phyloP scores from a whole-genome alignment of 805 yeast species.

The Phaffomyces thermotolerans region DNA sequence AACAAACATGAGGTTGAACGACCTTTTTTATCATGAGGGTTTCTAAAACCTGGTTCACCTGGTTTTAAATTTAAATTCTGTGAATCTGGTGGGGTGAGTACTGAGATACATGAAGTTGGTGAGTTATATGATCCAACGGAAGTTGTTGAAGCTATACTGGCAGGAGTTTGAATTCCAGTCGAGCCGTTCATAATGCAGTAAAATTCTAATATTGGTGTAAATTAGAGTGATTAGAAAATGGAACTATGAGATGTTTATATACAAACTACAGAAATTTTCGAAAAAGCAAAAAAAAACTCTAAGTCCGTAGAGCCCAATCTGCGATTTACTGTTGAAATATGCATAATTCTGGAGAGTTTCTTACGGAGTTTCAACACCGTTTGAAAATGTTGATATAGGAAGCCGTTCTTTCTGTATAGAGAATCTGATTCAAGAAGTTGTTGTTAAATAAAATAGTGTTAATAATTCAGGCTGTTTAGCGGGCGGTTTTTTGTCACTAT shows the following conservation, averaged over 20 bases:
- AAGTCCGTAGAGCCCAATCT: constrained; percentile 1
- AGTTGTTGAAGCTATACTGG: constrained; percentile 1
- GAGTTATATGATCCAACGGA: background rate
- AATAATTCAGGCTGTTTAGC: too few species aligned
- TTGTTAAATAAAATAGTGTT: too few species aligned
- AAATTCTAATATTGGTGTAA: background rate
- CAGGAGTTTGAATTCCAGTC: background rate
- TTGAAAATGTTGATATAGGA: background rate
- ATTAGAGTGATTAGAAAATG: background rate
- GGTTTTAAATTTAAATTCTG: background rate
- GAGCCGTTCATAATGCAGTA: background rate
- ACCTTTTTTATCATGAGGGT: constrained; percentile 40
- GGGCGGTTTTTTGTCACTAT: too few species aligned
- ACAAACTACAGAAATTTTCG: background rate
- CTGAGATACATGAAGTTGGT: background rate
- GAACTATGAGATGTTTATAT: background rate
- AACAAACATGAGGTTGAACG: constrained; percentile 50
- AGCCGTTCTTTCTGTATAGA: background rate
- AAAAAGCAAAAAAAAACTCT: background rate
- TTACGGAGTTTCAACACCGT: constrained; percentile 4
- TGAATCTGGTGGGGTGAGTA: constrained; percentile 2
- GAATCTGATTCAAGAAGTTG: too few species aligned
- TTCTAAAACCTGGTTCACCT: constrained; percentile 12
- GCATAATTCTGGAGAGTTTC: constrained; percentile 5
- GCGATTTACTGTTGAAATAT: constrained; percentile 2